Conservation (phyloP, 768 basidiomycete genomes). For the Suillus cothurnatus region DNA sequence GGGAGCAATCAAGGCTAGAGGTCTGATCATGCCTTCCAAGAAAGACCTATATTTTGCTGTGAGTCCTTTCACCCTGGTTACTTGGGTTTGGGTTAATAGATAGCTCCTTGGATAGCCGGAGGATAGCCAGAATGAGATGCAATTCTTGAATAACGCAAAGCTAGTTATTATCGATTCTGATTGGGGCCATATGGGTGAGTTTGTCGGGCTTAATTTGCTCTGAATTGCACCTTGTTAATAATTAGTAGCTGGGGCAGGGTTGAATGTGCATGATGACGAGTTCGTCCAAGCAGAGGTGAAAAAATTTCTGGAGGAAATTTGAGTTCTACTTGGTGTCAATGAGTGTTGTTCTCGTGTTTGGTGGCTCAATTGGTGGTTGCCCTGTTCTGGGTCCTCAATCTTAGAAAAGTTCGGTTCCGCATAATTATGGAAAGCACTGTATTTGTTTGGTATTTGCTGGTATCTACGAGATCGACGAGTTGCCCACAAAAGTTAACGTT, state of each 20-base stretch:
- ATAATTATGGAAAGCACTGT: too few species aligned
- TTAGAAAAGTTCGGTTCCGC: too few species aligned
- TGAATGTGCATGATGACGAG: conserved; percentile 39
- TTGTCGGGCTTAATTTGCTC: background rate
- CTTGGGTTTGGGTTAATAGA: background rate
- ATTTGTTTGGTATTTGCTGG: too few species aligned
- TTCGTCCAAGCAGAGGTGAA: conserved; percentile 46
- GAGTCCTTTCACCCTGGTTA: conserved; percentile 1
- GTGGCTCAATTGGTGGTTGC: too few species aligned
- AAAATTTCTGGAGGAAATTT: conserved; percentile 44
- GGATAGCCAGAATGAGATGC: conserved; percentile 51
- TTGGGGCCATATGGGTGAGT: conserved; percentile 59
- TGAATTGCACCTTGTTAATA: background rate
- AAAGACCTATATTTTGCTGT: conserved; percentile 62
- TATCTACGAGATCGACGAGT: too few species aligned
- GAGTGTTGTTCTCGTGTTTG: too few species aligned
- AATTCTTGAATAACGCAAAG: conserved; percentile 41
- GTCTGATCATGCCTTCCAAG: conserved; percentile 60
- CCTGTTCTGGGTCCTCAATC: too few species aligned
- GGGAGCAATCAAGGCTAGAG: conserved; percentile 48
- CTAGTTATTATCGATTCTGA: conserved; percentile 54
- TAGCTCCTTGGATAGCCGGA: conserved; percentile 45
- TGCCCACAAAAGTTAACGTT: too few species aligned
- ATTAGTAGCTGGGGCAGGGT: conserved; percentile 45
- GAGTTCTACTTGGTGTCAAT: background rate